Conservation (phyloP, 2,329 filamentous ascomycete species). For the Colletotrichum aenigma region DNA sequence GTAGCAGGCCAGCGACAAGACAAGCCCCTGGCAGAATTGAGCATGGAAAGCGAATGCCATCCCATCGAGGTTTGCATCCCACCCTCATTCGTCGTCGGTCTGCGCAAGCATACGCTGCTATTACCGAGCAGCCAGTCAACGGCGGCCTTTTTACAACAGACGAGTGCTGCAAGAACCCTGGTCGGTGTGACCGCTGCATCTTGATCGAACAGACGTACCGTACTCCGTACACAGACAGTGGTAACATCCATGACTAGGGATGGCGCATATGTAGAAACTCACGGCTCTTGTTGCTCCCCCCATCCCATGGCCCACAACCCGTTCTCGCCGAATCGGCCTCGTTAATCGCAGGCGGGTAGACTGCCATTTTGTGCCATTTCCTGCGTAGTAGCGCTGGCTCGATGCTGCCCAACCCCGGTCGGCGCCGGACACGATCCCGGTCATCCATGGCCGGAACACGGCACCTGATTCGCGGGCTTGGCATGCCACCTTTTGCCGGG, state of each 20-base stretch:
- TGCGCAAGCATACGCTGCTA: background rate
- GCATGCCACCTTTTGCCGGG: background rate
- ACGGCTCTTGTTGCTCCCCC: background rate
- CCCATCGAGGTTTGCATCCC: background rate
- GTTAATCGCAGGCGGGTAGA: background rate
- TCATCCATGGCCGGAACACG: background rate
- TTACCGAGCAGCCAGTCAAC: background rate
- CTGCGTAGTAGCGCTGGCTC: background rate
- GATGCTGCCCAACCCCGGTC: background rate
- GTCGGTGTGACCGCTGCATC: background rate
- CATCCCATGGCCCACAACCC: constrained; percentile 6
- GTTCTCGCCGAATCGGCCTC: background rate
- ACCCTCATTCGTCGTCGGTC: background rate
- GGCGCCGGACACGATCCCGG: background rate
- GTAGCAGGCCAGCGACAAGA: background rate
- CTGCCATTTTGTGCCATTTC: background rate
- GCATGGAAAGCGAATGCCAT: background rate
- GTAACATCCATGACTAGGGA: background rate
- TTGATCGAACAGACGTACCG: background rate
- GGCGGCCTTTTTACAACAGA: background rate
- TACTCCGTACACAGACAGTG: background rate
- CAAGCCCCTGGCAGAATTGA: background rate
- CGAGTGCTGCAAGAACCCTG: background rate
- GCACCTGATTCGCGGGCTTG: constrained; percentile 16
- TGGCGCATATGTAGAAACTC: background rate